Conservation (phyloP, 129 eudicot genomes). For the Artemisia annua region DNA sequence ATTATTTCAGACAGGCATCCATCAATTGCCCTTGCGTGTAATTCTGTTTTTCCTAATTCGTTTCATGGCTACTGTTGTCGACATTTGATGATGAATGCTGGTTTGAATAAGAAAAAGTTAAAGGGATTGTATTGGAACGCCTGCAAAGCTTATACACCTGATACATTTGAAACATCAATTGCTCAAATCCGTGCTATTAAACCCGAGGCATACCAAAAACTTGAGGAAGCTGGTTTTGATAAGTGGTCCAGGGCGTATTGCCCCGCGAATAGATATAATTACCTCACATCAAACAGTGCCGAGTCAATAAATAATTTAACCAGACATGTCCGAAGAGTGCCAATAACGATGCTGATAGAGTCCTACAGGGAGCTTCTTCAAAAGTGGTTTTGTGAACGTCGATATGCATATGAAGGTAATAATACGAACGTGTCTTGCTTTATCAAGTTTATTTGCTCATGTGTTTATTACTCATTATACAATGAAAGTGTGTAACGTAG, state of each 20-base stretch:
- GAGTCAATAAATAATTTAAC: neutral
- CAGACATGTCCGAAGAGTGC: neutral
- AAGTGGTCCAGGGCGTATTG: neutral
- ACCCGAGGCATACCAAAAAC: neutral
- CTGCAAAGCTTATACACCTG: neutral
- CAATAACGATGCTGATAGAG: neutral
- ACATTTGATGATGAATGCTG: neutral
- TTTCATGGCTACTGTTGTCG: neutral
- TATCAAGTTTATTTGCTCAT: no score
- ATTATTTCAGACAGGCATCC: neutral
- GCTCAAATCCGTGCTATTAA: neutral
- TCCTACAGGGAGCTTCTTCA: neutral
- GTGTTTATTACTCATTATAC: no score
- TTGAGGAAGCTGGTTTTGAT: neutral
- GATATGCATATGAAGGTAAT: no score
- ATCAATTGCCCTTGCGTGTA: neutral
- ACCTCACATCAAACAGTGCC: neutral
- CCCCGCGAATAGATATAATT: neutral
- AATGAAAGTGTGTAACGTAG: no score
- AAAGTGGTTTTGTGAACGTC: neutral
- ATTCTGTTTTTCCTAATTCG: neutral
- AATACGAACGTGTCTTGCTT: no score
- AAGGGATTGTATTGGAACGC: neutral
- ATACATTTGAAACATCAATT: neutral
- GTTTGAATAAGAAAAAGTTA: neutral